phyloP scores from a whole-genome alignment of 2,329 filamentous ascomycete species.

The Colletotrichum lupini region DNA sequence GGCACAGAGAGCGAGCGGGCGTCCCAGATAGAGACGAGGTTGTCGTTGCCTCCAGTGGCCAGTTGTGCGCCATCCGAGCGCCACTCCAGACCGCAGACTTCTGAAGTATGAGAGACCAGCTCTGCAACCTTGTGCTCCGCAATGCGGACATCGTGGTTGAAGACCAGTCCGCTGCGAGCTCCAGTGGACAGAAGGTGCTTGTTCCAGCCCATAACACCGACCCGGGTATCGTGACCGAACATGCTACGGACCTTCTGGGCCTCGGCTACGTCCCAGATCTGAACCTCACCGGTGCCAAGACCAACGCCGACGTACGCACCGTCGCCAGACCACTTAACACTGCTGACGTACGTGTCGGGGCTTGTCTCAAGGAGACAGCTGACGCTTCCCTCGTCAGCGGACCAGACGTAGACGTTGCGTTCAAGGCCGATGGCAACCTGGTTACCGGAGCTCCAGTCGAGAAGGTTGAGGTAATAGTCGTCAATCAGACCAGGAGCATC shows the following conservation, averaged over 20 bases:
- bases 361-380: slow-evolving; percentile 88
- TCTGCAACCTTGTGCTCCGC: slow-evolving; percentile 98
- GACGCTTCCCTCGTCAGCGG: slow-evolving; percentile 91
- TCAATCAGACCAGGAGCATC: slow-evolving; percentile 96
- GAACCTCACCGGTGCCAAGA: slow-evolving; percentile 93
- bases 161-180: slow-evolving; percentile 92
- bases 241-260: slow-evolving; percentile 96
- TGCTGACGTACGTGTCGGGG: slow-evolving; percentile 94
- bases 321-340: slow-evolving; percentile 98
- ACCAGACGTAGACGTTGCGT: slow-evolving; percentile 98
- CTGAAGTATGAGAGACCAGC: slow-evolving; percentile 95
- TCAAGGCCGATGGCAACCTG: slow-evolving; percentile 98
- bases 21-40: slow-evolving; percentile 99
- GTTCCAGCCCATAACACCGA: slow-evolving; percentile 99
- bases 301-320: slow-evolving; percentile 97
- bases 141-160: slow-evolving; percentile 98
- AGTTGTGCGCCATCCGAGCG: slow-evolving; percentile 95
- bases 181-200: slow-evolving; percentile 97
- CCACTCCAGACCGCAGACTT: slow-evolving; percentile 99
- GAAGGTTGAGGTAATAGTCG: slow-evolving; percentile 98
- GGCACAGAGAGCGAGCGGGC: slow-evolving; percentile 91
- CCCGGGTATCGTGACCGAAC: slow-evolving; percentile 96
- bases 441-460: slow-evolving; percentile 98
- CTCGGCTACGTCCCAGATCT: slow-evolving; percentile 99
- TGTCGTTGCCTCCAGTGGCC: slow-evolving; percentile 97